Evolutionary conservation across 2,329 filamentous ascomycete genomes (phyloP), one percentile per base, ranked within the genome.

Genomic region (Colletotrichum tropicale): DNA sequence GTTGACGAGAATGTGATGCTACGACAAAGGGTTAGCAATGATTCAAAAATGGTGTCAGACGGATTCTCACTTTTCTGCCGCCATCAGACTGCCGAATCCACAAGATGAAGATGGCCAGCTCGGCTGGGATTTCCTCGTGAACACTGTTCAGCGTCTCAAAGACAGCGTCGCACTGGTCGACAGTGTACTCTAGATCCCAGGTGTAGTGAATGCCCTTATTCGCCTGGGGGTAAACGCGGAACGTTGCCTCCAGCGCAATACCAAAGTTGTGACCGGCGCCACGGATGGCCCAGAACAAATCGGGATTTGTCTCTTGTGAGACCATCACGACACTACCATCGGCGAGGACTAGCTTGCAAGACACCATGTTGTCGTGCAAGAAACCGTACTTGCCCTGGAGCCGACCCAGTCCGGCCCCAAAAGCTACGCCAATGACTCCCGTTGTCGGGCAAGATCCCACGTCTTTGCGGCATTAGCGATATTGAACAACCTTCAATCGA

Each of bases 191-290:
- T 9, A 82, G 3, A 72, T 80, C 28, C 79, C 77, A 81, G 71
- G 81, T 38, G 79, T 81, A 38, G 38, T 78, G 67, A 76, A 78
- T 71, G 8, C 80, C 61, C 18, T 43, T 66, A 38, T 72, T 83
- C 32, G 81, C 81, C 78, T 85, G 84, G 10, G 78, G 56, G 75
- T 80, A 84, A 21, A 87, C 80, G 74, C 83, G 85, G 79, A 89
- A 86, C 48, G 82, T 85, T 16, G 87, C 84, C 76, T 84, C 87
- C 70, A 87, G 79, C 43, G 89, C 84, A 64, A 90, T 85, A 55
- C 88, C 88, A 77, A 90, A 86, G 77, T 89, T 89, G 18, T 85
- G 87, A 1, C 87, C 88, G 2, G 88, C 89, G 21, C 88, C 89
- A 79, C 83, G 87, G 0, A 90, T 79, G 16, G 86, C 88, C 87